Base-by-base conservation (phyloP, 2,329 filamentous ascomycete genomes). In the Thelonectria rubi region DNA sequence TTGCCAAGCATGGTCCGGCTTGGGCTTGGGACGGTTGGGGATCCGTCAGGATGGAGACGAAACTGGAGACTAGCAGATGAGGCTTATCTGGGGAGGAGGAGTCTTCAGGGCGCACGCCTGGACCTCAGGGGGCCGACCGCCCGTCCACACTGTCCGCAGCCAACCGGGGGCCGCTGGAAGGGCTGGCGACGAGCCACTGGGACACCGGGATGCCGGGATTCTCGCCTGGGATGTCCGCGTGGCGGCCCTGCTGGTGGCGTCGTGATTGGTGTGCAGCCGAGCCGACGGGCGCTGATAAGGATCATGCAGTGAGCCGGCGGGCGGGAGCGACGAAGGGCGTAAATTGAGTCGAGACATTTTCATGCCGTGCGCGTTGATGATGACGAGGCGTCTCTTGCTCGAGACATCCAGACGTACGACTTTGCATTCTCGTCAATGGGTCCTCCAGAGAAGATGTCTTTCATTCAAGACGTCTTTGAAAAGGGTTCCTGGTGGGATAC, bases 261-360 rank as follows among this genome's bases (percentile, higher is more conserved):
- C 50, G 51, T 65, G 63, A 69, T 67, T 68, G 66, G 64, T 48
- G 43, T 51, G 53, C 32, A 40, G 50, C 15, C 40, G 24, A 46
- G 45, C 37, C 57, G 58, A 55, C 65, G 66, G 67, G 67, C 67
- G 66, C 67, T 68, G 67, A 69, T 69, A 69, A 68, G 62, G 39
- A 18, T 45, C 37, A 42, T 51, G 48, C 58, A 49, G 14, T 24
- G 58, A 60, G 52, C 49, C 20, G 58, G 21, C 39, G 58, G 30
- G 42, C 46, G 34, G 55, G 46, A 34, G 15, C 17, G 59, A 32
- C 18, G 42, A 14, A 45, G n/a, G 3, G 8, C 11, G 17, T 42
- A 45, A 18, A 45, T 45, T 20, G 17, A 20, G 7, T 5, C 18
- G 42, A 45, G 42, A 21, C 11, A 17, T 40, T 40, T 40, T 18